Evolutionary conservation across 345 rosid genomes (phyloP), one percentile per base, ranked within the genome.

Genomic region (Gynandropsis gynandra): DNA sequence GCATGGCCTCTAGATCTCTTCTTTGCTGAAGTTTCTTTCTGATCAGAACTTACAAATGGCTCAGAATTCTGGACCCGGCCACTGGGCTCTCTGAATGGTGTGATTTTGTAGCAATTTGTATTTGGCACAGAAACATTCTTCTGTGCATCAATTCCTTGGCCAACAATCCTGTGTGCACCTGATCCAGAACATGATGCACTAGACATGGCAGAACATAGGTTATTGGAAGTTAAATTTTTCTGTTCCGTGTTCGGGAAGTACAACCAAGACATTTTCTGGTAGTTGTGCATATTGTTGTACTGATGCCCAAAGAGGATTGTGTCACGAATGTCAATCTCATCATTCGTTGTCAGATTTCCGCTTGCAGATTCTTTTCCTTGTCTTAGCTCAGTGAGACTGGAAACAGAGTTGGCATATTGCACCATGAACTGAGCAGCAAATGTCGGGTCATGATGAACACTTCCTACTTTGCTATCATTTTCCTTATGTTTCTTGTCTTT

Each of bases 1-100:
- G 80, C 70, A 47, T 65, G 70, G 39, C 69, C 76, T 68, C 62
- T 74, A 39, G 87, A 74, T 77, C 71, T 78, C 66, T 77, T 81
- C 65, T 72, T 83, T 42, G 67, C 65, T 15, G 74, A 52, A 13
- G 56, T 65, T 42, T 74, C 73, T 55, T 21, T 65, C 58, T 67
- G 72, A 42, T 48, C 50, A 18, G 68, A 42, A 56, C 48, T 54
- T n/a, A 56, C 21, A 52, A 42, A 56, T 47, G 56, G 52, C 37
- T 69, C 66, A 19, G 58, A 50, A 10, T 24, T 34, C 40, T 79
- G 78, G 32, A 53, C 55, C 45, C 66, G 61, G 21, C 46, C 63
- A 44, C 21, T 47, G 39, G 15, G 17, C 29, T 43, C n/a, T n/a
- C n/a, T n/a, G n/a, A n/a, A 61, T 42, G 79, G 43, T 41, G 61